Base-by-base conservation (phyloP, 2,329 filamentous ascomycete genomes). In the Colletotrichum coccodes region DNA sequence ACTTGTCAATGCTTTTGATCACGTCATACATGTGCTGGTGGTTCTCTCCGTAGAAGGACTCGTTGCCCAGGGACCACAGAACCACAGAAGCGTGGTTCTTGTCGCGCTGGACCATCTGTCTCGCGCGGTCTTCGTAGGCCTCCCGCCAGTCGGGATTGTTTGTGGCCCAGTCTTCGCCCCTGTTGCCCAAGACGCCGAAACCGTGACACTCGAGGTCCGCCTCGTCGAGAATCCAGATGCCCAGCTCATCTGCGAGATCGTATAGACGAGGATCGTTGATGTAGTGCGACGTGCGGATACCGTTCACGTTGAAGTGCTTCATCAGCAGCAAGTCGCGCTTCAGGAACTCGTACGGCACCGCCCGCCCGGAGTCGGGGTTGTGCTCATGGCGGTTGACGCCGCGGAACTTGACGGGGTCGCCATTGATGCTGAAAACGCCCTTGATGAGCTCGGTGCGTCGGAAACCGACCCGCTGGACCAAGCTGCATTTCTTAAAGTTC, bases 351-450 rank as follows among this genome's bases (percentile, higher is more conserved):
- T 86, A 84, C 0, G 89, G 89, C 1, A 92, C 88, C 0, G 89
- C 84, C 0, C 90, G 86, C 0, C 91, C 90, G 6, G 85, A 85
- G 64, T 84, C 80, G 0, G 90, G 87, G 72, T 92, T 89, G 71
- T 93, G 90, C 66, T 94, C 91, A 71, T 93, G 91, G 38, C 91
- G 85, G 73, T 93, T 93, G 6, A 90, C 89, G 2, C 91, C 91
- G 18, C 89, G 87, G 72, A 94, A 83, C 16, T 91, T 86, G 62
- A 93, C 84, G 0, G 88, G 84, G 23, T 83, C 83, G 2, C 91
- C 90, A 64, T 93, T 93, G 70, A 94, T 87, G 56, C 84, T 84
- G 71, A 92, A 84, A 32, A 91, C 81, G 0, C 90, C 88, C 46
- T 89, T 82, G 40, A 87, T 86, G 46, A 92, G 83, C 71, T 91